phyloP scores from a whole-genome alignment of 2,329 filamentous ascomycete species.

The Cordyceps cicadae region DNA sequence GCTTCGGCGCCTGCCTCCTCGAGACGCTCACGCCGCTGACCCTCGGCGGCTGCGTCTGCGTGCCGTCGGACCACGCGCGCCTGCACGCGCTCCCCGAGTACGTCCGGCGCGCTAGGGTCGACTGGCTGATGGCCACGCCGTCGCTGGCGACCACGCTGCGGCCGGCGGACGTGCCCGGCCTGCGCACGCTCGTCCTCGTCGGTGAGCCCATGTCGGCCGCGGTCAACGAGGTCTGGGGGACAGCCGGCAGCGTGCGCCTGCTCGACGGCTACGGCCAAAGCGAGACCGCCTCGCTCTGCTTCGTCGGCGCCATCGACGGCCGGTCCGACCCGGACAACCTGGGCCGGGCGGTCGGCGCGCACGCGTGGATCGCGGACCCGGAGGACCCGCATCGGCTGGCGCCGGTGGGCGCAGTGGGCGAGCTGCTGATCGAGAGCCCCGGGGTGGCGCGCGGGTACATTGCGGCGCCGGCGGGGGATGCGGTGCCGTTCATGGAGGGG shows the following conservation, averaged over 20 bases:
- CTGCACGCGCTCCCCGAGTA: not conserved
- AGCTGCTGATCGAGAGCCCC: conserved; percentile 16
- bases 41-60: conserved; percentile 11
- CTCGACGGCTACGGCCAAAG: not conserved
- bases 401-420: conserved; percentile 14
- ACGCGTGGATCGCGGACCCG: not conserved
- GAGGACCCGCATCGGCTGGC: conserved; percentile 9
- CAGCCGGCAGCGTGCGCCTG: not conserved
- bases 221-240: not conserved
- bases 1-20: conserved; percentile 14
- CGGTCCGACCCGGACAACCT: not conserved
- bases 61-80: not conserved
- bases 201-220: not conserved
- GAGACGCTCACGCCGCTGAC: conserved; percentile 16
- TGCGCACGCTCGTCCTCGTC: not conserved
- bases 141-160: not conserved
- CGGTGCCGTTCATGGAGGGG: not conserved
- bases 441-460: conserved; percentile 16
- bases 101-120: not conserved
- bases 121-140: not conserved
- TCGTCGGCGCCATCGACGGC: not conserved
- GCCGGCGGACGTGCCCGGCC: not conserved
- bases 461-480: not conserved
- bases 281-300: not conserved
- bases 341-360: not conserved